A percentile compares a stretch with the other conserved stretches of the same genome.
Conservation (phyloP, 148 eudicot species). For the Gaultheria prostrata region DNA sequence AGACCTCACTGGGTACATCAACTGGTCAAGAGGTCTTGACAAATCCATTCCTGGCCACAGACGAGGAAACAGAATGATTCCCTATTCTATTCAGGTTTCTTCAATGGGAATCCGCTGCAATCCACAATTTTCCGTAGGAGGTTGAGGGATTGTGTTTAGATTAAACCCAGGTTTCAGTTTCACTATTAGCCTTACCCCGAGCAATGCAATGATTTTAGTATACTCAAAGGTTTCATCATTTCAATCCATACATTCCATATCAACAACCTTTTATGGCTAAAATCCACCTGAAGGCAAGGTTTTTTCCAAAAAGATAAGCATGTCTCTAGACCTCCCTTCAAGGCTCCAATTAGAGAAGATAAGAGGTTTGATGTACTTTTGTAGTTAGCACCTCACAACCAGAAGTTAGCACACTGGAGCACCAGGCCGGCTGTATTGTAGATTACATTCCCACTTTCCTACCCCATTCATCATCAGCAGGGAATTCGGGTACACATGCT, state of each 20-base stretch:
- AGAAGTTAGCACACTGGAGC: neutral
- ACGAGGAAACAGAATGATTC: neutral
- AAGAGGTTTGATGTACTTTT: neutral
- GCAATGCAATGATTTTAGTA: neutral
- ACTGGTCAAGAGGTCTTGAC: conserved; percentile 2
- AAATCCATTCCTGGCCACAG: neutral
- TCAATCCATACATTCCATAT: neutral
- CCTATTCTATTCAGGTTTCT: neutral
- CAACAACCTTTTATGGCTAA: neutral
- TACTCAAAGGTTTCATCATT: neutral
- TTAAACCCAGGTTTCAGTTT: conserved; percentile 2
- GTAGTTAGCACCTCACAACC: neutral
- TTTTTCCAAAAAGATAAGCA: neutral
- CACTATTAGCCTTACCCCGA: neutral
- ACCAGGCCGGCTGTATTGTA: neutral
- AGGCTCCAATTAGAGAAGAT: neutral
- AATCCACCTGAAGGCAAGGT: neutral
- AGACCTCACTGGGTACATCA: neutral
- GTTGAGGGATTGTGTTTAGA: neutral
- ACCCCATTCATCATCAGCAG: neutral
- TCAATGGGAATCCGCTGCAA: neutral
- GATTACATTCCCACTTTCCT: neutral
- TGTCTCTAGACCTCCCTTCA: neutral
- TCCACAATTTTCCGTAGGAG: neutral
- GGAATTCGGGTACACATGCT: neutral